A percentile compares a stretch with the other conserved stretches of the same genome.
Conservation (phyloP, 306 rosid genomes). For the Hippophae rhamnoides region DNA sequence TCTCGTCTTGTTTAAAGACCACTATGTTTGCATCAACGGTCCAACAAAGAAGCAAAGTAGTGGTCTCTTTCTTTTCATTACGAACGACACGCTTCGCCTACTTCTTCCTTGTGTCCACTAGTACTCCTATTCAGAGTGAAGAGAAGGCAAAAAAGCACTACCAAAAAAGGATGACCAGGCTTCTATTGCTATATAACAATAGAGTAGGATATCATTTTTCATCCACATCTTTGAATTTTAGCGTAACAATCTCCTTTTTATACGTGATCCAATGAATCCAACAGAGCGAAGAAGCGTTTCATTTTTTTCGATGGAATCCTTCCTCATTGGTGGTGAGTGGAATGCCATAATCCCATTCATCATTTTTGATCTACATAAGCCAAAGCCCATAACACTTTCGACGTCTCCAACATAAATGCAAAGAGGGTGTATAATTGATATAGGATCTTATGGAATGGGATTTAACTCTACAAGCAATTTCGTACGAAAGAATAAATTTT, state of each 20-base stretch:
- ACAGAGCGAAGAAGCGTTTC: not conserved
- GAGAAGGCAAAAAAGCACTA: too few species aligned
- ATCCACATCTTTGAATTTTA: not conserved
- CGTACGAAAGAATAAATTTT: not conserved
- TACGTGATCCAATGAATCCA: not conserved
- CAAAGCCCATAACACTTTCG: not conserved
- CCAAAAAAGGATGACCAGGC: too few species aligned
- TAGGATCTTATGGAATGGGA: conserved; percentile 1
- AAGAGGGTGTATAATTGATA: conserved; percentile 1
- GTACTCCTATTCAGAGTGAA: too few species aligned
- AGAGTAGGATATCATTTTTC: too few species aligned
- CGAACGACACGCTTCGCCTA: too few species aligned
- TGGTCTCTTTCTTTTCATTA: too few species aligned
- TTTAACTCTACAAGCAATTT: conserved; percentile 1
- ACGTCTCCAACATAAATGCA: conserved; percentile 2
- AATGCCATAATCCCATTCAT: not conserved
- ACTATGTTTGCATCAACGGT: too few species aligned
- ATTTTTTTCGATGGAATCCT: not conserved
- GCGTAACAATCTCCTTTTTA: conserved; percentile 1
- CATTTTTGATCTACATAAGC: not conserved
- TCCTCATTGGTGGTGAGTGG: not conserved
- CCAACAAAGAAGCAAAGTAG: too few species aligned
- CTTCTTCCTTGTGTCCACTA: too few species aligned
- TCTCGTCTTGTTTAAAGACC: too few species aligned
- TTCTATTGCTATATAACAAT: too few species aligned